Conservation (phyloP, 331 rosid genomes). For the Rhamnella rubrinervis region DNA sequence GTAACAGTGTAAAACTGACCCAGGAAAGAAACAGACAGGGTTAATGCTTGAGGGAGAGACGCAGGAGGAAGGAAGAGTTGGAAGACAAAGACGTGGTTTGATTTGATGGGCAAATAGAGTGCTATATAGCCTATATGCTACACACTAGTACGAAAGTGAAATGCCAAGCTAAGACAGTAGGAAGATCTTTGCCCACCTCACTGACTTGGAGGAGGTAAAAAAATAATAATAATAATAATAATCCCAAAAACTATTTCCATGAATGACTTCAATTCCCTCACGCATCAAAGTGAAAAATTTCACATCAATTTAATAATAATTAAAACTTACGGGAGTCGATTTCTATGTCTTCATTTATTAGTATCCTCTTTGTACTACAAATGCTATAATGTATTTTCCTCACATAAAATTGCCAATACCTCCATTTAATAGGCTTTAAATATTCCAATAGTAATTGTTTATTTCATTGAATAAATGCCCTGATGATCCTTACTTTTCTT, state of each 20-base stretch:
- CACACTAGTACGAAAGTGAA: constrained; percentile 24
- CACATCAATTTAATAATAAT: constrained; percentile 39
- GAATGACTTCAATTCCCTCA: too few species aligned
- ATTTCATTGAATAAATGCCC: too few species aligned
- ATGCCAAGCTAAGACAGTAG: constrained; percentile 39
- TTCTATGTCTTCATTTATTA: neutral
- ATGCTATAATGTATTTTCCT: too few species aligned
- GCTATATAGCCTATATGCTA: neutral
- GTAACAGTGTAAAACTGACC: too few species aligned
- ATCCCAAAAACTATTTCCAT: neutral
- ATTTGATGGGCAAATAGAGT: constrained; percentile 24
- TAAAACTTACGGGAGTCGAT: constrained; percentile 19
- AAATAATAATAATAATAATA: neutral
- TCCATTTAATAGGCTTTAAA: too few species aligned
- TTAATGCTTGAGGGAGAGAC: neutral
- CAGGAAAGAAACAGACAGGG: too few species aligned
- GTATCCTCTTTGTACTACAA: neutral
- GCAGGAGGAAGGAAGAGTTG: constrained; percentile 8
- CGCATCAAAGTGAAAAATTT: constrained; percentile 43
- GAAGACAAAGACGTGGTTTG: constrained; percentile 20
- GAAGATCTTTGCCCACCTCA: constrained; percentile 40
- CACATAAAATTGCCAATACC: too few species aligned
- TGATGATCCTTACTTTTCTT: too few species aligned
- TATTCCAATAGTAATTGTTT: too few species aligned
- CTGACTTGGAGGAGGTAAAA: constrained; percentile 16